Evolutionary conservation across 176 grass and related monocot genomes (phyloP).

Genomic region (Oryza nivara): DNA sequence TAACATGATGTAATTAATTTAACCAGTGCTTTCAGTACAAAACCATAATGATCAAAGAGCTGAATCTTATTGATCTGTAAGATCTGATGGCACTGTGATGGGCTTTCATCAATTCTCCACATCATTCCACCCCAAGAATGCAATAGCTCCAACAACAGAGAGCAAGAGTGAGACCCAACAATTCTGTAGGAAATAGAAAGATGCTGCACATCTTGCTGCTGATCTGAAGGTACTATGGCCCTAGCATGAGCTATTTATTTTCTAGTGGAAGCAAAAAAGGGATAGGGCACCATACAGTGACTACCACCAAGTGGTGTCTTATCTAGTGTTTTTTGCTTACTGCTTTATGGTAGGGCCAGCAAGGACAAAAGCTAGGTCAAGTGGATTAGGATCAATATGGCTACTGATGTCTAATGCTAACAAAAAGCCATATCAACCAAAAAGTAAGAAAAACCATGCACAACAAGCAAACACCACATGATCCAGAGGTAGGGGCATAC

Average conservation of each 20-base stretch:
- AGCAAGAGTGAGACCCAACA: conserved; percentile 21
- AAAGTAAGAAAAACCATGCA: conserved; percentile 32
- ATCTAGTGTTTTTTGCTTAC: conserved; percentile 47
- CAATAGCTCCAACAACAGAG: background rate
- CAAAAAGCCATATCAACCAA: conserved; percentile 51
- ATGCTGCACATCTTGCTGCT: conserved; percentile 12
- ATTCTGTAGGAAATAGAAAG: conserved; percentile 20
- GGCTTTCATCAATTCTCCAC: conserved; percentile 10
- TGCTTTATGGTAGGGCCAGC: conserved; percentile 53
- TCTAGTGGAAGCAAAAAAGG: conserved; percentile 45
- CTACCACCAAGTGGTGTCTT: conserved; percentile 49
- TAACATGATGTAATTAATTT: background rate
- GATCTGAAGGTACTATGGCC: conserved; percentile 17
- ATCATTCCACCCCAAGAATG: conserved; percentile 11
- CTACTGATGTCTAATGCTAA: conserved; percentile 45
- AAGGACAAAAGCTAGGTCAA: conserved; percentile 48
- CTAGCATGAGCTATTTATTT: conserved; percentile 20
- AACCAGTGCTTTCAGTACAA: conserved; percentile 11
- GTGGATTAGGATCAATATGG: conserved; percentile 56
- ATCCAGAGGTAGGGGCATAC: conserved; percentile 27
- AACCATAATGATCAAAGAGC: background rate
- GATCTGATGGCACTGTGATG: background rate
- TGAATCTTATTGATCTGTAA: background rate
- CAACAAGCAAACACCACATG: conserved; percentile 21
- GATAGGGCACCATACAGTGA: conserved; percentile 45